Conservation (phyloP, 495 filamentous ascomycete genomes). For the Penicillium riverlandense region DNA sequence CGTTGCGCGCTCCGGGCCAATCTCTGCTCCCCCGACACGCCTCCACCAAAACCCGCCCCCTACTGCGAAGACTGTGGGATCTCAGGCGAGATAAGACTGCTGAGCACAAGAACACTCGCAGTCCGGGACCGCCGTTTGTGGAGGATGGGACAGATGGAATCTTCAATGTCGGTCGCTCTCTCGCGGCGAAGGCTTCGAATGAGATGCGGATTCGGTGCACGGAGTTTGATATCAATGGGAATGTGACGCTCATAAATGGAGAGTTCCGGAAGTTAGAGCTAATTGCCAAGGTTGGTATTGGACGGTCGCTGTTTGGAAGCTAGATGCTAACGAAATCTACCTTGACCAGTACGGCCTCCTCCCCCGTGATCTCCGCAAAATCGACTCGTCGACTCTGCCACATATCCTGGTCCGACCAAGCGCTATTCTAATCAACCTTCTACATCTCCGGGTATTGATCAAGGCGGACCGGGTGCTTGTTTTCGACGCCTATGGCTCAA, state of each 20-base stretch:
- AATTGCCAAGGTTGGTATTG: conserved; percentile 74
- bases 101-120: conserved; percentile 14
- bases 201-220: conserved; percentile 85
- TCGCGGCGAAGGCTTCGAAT: conserved; percentile 65
- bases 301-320: not conserved
- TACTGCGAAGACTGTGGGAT: conserved; percentile 52
- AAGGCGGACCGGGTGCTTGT: conserved; percentile 90
- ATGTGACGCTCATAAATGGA: conserved; percentile 88
- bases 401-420: conserved; percentile 92
- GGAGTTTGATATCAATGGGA: conserved; percentile 88
- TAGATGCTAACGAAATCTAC: not conserved
- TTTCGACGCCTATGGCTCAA: conserved; percentile 93
- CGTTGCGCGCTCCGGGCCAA: not conserved
- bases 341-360: conserved; percentile 76
- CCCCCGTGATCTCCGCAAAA: conserved; percentile 93
- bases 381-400: conserved; percentile 95
- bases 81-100: conserved; percentile 24
- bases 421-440: conserved; percentile 88
- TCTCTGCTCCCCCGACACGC: conserved; percentile 22
- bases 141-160: conserved; percentile 32
- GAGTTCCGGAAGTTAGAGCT: conserved; percentile 97
- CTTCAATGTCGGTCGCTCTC: conserved; percentile 49
- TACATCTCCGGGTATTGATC: conserved; percentile 89
- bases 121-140: conserved; percentile 17
- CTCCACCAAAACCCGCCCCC: conserved; percentile 39